Evolutionary conservation across 192 early-diverging fungal species (phyloP).

Genomic region (Coemansia sp.): DNA sequence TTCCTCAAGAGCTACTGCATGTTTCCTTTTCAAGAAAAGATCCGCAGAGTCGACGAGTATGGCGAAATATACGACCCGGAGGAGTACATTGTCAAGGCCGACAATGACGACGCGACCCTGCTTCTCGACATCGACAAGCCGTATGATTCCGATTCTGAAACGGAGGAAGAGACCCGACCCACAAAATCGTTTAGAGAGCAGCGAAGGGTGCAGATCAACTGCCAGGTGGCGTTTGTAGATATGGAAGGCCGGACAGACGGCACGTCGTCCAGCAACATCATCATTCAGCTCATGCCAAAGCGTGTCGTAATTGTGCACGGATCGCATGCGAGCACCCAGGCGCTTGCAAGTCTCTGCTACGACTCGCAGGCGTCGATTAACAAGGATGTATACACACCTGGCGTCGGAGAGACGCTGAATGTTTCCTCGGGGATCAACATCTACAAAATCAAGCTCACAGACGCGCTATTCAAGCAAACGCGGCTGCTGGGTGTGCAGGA

Average conservation of each 20-base stretch:
- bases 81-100: constrained; percentile 51
- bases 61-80: constrained; percentile 76
- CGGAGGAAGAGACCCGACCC: constrained; percentile 54
- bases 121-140: constrained; percentile 39
- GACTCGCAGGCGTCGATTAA: constrained; percentile 67
- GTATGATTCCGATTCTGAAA: constrained; percentile 23
- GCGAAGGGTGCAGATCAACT: constrained; percentile 62
- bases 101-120: constrained; percentile 35
- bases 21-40: constrained; percentile 86
- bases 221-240: constrained; percentile 83
- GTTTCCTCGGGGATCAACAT: constrained; percentile 87
- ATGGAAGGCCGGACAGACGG: constrained; percentile 91
- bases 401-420: constrained; percentile 80
- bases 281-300: constrained; percentile 55
- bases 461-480: constrained; percentile 71
- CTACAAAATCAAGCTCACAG: constrained; percentile 84
- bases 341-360: constrained; percentile 63
- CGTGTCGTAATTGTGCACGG: constrained; percentile 82
- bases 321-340: constrained; percentile 64
- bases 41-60: constrained; percentile 91
- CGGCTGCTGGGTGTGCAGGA: constrained; percentile 65
- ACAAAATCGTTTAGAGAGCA: constrained; percentile 75
- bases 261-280: constrained; percentile 80
- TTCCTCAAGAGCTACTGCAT: constrained; percentile 80
- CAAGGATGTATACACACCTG: constrained; percentile 81